Conservation (phyloP, 2,329 filamentous ascomycete genomes). For the Pyrenochaeta sp. region DNA sequence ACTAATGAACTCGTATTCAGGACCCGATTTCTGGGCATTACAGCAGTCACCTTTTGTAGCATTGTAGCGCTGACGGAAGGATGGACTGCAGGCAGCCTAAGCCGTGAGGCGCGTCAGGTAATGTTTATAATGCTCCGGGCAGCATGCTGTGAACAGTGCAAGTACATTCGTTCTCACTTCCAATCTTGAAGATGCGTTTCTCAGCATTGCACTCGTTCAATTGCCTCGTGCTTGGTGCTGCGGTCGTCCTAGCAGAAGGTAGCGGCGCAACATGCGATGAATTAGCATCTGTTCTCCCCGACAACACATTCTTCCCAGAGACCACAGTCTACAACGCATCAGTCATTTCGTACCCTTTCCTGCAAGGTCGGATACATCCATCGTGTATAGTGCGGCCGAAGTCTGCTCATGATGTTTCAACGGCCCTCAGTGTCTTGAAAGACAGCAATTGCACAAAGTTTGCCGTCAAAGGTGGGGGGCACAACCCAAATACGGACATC, state of each 20-base stretch:
- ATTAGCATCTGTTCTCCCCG: slow-evolving; percentile 19
- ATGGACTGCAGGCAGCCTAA: not conserved
- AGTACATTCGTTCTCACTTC: not conserved
- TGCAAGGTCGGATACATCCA: slow-evolving; percentile 25
- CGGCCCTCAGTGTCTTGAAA: slow-evolving; percentile 17
- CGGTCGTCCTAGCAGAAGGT: not conserved
- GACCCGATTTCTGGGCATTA: not conserved
- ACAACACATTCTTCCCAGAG: slow-evolving; percentile 24
- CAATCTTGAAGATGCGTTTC: slow-evolving; percentile 13
- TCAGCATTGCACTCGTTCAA: slow-evolving; percentile 4
- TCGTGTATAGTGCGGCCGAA: slow-evolving; percentile 30
- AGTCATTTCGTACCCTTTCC: slow-evolving; percentile 31
- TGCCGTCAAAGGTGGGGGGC: slow-evolving; percentile 34
- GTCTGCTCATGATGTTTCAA: slow-evolving; percentile 25
- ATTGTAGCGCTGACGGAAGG: too few relatives aligned
- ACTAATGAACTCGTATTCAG: slow-evolving; percentile 2
- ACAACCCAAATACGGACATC: slow-evolving; percentile 33
- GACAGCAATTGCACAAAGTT: slow-evolving; percentile 22
- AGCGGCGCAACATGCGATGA: slow-evolving; percentile 13
- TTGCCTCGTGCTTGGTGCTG: slow-evolving; percentile 1
- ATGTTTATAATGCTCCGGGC: not conserved
- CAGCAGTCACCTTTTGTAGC: not conserved
- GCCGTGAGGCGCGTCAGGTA: not conserved
- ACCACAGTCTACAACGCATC: slow-evolving; percentile 29
- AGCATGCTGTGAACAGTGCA: too few relatives aligned